A percentile compares a stretch with the other conserved stretches of the same genome.
phyloP scores from a whole-genome alignment of 208 protist species.

The Acanthamoeba triangularis region DNA sequence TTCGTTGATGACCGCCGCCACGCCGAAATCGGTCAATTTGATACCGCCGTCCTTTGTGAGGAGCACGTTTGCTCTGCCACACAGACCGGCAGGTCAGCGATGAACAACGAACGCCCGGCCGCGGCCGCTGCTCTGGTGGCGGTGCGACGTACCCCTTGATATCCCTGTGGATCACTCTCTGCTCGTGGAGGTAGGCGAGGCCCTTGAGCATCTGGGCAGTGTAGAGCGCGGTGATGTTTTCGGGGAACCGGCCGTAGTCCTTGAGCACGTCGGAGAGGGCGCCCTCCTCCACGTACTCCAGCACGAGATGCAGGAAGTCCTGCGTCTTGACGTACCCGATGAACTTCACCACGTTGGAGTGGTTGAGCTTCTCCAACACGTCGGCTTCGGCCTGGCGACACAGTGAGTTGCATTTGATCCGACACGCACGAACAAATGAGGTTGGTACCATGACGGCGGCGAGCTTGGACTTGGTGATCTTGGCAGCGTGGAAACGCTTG shows the following conservation, averaged over 20 bases:
- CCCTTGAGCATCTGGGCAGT: constrained; percentile 93
- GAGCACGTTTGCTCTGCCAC: constrained; percentile 93
- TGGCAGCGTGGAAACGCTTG: constrained; percentile 86
- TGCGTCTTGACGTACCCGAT: constrained; percentile 88
- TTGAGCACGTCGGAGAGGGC: constrained; percentile 93
- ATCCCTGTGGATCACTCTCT: constrained; percentile 94
- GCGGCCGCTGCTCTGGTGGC: background rate
- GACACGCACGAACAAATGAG: background rate
- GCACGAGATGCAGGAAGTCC: constrained; percentile 92
- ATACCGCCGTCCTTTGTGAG: constrained; percentile 93
- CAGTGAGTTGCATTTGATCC: too few species aligned
- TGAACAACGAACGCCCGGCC: background rate
- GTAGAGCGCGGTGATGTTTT: constrained; percentile 91
- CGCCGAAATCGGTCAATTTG: constrained; percentile 99
- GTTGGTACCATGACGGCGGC: constrained; percentile 77
- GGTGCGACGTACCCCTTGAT: constrained; percentile 90
- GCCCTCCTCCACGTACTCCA: constrained; percentile 95
- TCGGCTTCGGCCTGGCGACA: constrained; percentile 87
- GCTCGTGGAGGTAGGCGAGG: constrained; percentile 93
- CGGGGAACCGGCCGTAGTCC: constrained; percentile 90
- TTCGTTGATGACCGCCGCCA: constrained; percentile 95
- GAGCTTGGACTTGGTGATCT: constrained; percentile 84
- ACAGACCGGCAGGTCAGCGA: background rate
- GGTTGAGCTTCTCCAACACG: constrained; percentile 91
- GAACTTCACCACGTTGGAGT: constrained; percentile 94